Conservation (phyloP, 1,284 basidiomycete species). For the Leccinum cinnamomeum region DNA sequence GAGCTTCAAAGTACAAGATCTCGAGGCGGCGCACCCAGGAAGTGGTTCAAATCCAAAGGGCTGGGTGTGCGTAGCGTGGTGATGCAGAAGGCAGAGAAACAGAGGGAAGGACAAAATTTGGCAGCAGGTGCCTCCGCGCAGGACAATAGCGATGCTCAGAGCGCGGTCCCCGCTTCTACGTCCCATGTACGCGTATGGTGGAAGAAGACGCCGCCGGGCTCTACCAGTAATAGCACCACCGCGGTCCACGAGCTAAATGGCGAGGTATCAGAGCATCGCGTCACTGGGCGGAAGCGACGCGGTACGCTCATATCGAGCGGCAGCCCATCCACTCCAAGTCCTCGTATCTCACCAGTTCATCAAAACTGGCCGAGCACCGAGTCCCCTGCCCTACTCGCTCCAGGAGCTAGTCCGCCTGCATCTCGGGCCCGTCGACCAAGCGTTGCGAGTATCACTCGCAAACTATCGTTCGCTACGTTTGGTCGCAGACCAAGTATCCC, state of each 20-base stretch:
- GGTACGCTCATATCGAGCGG: slow-evolving; percentile 14
- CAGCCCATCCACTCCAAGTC: slow-evolving; percentile 25
- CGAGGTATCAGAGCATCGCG: slow-evolving; percentile 5
- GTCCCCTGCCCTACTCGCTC: slow-evolving; percentile 6
- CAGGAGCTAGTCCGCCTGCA: slow-evolving; percentile 14
- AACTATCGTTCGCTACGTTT: slow-evolving; percentile 32
- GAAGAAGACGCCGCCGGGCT: slow-evolving; percentile 27
- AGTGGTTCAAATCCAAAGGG: slow-evolving; percentile 34
- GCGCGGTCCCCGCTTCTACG: slow-evolving; percentile 10
- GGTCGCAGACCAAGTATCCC: background rate
- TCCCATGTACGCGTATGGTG: slow-evolving; percentile 33
- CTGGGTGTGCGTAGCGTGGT: slow-evolving; percentile 29
- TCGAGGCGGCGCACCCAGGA: slow-evolving; percentile 23
- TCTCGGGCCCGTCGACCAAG: slow-evolving; percentile 27
- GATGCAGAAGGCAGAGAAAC: slow-evolving; percentile 28
- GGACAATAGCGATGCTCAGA: slow-evolving; percentile 11
- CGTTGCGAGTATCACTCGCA: slow-evolving; percentile 32
- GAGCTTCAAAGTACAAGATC: slow-evolving; percentile 21
- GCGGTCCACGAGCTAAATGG: slow-evolving; percentile 13
- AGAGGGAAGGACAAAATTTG: slow-evolving; percentile 15
- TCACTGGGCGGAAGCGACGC: slow-evolving; percentile 10
- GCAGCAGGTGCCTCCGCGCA: background rate
- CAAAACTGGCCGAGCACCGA: slow-evolving; percentile 28
- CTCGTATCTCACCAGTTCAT: slow-evolving; percentile 17
- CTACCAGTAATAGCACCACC: slow-evolving; percentile 9